A percentile compares a stretch with the other conserved stretches of the same genome.
These are phyloP conservation scores for Colletotrichum tabaci DNA, from an alignment of 2,329 filamentous ascomycete species.

Conservation along the genomic window DNA sequence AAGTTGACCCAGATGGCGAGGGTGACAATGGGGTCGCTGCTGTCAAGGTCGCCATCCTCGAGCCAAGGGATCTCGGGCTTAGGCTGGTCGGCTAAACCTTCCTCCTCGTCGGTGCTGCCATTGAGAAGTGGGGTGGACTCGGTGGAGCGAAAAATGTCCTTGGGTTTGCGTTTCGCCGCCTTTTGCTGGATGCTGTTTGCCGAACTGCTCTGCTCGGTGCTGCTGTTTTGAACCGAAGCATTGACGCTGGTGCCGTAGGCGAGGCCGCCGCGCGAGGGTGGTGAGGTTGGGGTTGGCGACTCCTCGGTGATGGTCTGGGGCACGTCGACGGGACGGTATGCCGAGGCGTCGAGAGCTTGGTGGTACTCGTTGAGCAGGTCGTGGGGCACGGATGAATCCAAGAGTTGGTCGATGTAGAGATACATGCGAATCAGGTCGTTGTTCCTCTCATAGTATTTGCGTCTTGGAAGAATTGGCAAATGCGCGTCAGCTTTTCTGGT, in stretches of 20 bases:
- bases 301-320: conserved; percentile 86
- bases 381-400: conserved; percentile 94
- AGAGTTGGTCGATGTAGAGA: conserved; percentile 89
- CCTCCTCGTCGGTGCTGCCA: conserved; percentile 56
- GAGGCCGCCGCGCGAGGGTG: conserved; percentile 42
- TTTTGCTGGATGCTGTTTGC: conserved; percentile 57
- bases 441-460: conserved; percentile 89
- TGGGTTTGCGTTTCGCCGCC: conserved; percentile 85
- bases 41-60: conserved; percentile 81
- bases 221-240: conserved; percentile 39
- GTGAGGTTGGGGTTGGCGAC: conserved; percentile 54
- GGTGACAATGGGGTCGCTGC: conserved; percentile 82
- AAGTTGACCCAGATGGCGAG: conserved; percentile 91
- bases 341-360: conserved; percentile 70
- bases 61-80: conserved; percentile 77
- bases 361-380: conserved; percentile 92
- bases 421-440: conserved; percentile 94
- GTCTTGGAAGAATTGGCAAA: conserved; percentile 58
- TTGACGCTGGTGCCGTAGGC: conserved; percentile 42
- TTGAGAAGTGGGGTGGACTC: conserved; percentile 78
- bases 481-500: conserved; percentile 21
- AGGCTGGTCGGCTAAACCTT: conserved; percentile 54
- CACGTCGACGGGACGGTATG: conserved; percentile 70
- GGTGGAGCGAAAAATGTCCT: conserved; percentile 85
- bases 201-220: conserved; percentile 40